A percentile compares a stretch with the other conserved stretches of the same genome.
These are phyloP conservation scores for Rhytidhysteron rufulum DNA, from an alignment of 2,329 filamentous ascomycete genomes.

Conservation along the genomic window DNA sequence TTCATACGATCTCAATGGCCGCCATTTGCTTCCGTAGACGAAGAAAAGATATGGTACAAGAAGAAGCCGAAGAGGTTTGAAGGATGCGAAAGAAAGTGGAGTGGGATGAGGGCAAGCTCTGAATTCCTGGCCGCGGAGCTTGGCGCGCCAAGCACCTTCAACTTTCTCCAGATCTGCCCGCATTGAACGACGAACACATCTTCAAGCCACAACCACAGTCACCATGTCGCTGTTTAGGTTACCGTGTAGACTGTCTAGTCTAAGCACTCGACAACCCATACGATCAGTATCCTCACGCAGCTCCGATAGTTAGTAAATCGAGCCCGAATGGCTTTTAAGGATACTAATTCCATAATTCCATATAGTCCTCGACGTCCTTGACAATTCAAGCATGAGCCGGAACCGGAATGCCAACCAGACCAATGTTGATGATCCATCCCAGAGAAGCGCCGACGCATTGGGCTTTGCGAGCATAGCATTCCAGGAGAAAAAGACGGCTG, in stretches of 20 bases:
- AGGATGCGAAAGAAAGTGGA: neutral
- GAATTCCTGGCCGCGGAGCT: constrained; percentile 1
- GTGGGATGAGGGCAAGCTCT: neutral
- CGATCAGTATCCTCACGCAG: constrained; percentile 19
- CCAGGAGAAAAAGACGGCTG: constrained; percentile 1
- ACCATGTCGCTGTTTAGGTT: constrained; percentile 20
- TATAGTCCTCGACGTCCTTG: too few relatives aligned
- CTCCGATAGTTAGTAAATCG: neutral
- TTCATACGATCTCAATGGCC: constrained; percentile 4
- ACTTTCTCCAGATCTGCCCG: neutral
- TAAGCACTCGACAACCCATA: constrained; percentile 9
- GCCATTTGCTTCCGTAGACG: constrained; percentile 12
- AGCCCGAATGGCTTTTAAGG: too few relatives aligned
- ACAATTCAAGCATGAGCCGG: too few relatives aligned
- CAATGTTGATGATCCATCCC: neutral
- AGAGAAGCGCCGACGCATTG: too few relatives aligned
- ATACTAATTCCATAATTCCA: too few relatives aligned
- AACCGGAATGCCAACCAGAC: neutral
- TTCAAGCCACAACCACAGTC: constrained; percentile 6
- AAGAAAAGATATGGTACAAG: constrained; percentile 10
- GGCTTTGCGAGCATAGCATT: constrained; percentile 12
- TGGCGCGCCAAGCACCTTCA: constrained; percentile 5
- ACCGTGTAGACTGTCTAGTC: constrained; percentile 10
- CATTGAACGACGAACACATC: constrained; percentile 3
- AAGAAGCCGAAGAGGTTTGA: constrained; percentile 1